These are phyloP conservation scores for Serendipita vermifera DNA, from an alignment of 768 basidiomycete genomes.

Conservation along the genomic window DNA sequence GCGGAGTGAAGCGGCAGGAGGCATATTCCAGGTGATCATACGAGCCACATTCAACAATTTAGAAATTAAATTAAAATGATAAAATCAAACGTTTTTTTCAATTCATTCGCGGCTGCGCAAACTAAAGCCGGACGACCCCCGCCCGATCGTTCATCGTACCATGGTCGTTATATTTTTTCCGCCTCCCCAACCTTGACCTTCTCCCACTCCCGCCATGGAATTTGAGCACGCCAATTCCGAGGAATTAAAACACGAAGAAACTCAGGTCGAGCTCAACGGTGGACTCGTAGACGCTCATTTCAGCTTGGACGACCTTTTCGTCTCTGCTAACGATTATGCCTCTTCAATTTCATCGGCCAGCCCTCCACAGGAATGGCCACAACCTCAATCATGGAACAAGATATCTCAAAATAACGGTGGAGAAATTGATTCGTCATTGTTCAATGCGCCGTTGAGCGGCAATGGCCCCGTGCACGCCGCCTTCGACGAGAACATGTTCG, in stretches of 20 bases:
- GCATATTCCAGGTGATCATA: neutral
- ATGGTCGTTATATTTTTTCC: neutral
- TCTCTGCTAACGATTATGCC: neutral
- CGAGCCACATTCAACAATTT: too few relatives aligned
- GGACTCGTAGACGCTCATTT: neutral
- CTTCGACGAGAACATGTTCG: neutral
- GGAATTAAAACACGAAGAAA: neutral
- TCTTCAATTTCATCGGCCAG: neutral
- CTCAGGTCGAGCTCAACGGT: neutral
- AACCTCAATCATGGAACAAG: too few relatives aligned
- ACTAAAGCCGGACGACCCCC: too few relatives aligned
- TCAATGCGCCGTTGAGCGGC: too few relatives aligned
- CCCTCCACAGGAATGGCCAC: neutral
- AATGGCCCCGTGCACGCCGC: too few relatives aligned
- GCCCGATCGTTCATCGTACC: too few relatives aligned
- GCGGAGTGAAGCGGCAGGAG: neutral
- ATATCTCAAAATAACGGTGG: too few relatives aligned
- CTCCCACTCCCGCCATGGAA: neutral
- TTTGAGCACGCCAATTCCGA: slow-evolving; percentile 5
- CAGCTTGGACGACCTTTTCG: neutral
- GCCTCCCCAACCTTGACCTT: too few relatives aligned
- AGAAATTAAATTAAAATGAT: too few relatives aligned
- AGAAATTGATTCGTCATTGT: too few relatives aligned
- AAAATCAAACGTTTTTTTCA: too few relatives aligned
- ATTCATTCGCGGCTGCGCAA: too few relatives aligned